Evolutionary conservation across 2,329 filamentous ascomycete genomes (phyloP).

Genomic region (Claviceps digitariae): DNA sequence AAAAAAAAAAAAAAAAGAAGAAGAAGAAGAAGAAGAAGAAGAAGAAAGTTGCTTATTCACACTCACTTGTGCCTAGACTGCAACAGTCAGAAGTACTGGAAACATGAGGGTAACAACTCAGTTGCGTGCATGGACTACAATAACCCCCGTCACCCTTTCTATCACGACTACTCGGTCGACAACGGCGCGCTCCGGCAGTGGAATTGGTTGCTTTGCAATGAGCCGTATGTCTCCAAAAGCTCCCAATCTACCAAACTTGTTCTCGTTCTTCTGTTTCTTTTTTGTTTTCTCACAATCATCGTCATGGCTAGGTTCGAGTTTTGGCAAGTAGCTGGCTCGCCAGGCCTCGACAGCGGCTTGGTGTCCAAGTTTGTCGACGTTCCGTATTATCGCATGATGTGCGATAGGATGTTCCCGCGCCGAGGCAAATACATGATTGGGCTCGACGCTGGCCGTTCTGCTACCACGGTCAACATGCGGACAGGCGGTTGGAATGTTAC

Average conservation of each 20-base stretch:
- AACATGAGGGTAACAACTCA: slow-evolving; percentile 16
- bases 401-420: slow-evolving; percentile 38
- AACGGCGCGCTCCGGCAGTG: slow-evolving; percentile 35
- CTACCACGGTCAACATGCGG: slow-evolving; percentile 33
- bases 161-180: slow-evolving; percentile 31
- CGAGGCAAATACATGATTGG: slow-evolving; percentile 3
- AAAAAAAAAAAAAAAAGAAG: no score
- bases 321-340: slow-evolving; percentile 17
- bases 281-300: neutral
- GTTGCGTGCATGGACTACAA: slow-evolving; percentile 4
- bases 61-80: slow-evolving; percentile 28
- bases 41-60: no score
- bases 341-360: neutral
- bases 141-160: slow-evolving; percentile 27
- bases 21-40: no score
- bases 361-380: slow-evolving; percentile 7
- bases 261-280: neutral
- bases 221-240: slow-evolving; percentile 27
- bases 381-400: slow-evolving; percentile 42
- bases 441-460: slow-evolving; percentile 17
- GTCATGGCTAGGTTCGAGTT: slow-evolving; percentile 10
- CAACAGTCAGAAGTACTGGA: neutral
- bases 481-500: slow-evolving; percentile 42
- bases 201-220: slow-evolving; percentile 50
- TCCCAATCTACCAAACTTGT: no score